A percentile compares a stretch with the other conserved stretches of the same genome.
These are phyloP conservation scores for Myriosclerotinia duriaeana DNA, from an alignment of 2,329 filamentous ascomycete species.

Conservation along the genomic window DNA sequence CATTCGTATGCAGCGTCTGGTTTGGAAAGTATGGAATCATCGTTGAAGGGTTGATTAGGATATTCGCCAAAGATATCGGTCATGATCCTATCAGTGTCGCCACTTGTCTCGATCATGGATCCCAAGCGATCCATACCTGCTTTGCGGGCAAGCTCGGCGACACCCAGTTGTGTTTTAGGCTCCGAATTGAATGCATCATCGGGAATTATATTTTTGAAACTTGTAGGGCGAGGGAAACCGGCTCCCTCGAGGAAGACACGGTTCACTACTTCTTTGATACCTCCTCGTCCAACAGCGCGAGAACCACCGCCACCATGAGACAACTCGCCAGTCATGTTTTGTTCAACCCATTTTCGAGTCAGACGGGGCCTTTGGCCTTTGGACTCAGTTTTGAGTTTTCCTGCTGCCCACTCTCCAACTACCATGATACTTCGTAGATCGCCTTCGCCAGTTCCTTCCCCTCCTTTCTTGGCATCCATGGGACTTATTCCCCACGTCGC, in stretches of 20 bases:
- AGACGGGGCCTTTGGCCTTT: constrained; percentile 49
- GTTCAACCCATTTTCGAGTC: constrained; percentile 75
- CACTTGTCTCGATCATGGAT: constrained; percentile 76
- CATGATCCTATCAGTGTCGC: constrained; percentile 75
- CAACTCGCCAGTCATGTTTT: constrained; percentile 66
- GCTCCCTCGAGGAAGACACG: constrained; percentile 79
- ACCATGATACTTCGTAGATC: constrained; percentile 84
- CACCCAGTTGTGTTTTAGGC: constrained; percentile 62
- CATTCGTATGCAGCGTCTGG: constrained; percentile 81
- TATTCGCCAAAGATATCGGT: constrained; percentile 85
- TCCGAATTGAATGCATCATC: constrained; percentile 36
- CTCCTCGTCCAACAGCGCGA: constrained; percentile 69
- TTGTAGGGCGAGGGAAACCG: constrained; percentile 55
- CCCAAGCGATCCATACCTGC: constrained; percentile 68
- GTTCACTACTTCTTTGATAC: constrained; percentile 70
- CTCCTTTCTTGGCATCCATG: constrained; percentile 66
- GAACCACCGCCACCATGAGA: constrained; percentile 69
- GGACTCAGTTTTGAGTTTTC: constrained; percentile 58
- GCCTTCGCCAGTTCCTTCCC: constrained; percentile 66
- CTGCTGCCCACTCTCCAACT: constrained; percentile 81
- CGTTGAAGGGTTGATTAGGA: constrained; percentile 84
- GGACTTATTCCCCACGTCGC: constrained; percentile 77
- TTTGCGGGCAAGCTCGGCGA: constrained; percentile 71
- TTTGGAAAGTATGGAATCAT: constrained; percentile 87
- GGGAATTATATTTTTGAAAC: constrained; percentile 28